Conservation (phyloP, 768 basidiomycete species). For the Gelatoporia subvermispora region DNA sequence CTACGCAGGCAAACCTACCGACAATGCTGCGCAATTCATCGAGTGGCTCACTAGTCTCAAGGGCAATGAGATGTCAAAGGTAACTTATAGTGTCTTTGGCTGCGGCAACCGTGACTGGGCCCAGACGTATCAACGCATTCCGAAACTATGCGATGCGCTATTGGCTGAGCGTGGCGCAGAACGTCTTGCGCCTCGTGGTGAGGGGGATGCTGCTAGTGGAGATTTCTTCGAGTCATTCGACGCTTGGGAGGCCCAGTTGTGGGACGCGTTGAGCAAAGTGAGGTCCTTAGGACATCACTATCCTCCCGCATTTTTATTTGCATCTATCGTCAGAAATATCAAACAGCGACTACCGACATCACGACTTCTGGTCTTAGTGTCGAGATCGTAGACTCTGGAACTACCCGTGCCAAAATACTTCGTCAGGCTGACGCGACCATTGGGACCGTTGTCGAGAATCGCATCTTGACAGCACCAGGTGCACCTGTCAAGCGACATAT, state of each 20-base stretch:
- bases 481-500: slow-evolving; percentile 38
- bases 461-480: slow-evolving; percentile 31
- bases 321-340: slow-evolving; percentile 27
- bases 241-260: slow-evolving; percentile 33
- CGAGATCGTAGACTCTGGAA: slow-evolving; percentile 28
- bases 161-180: slow-evolving; percentile 30
- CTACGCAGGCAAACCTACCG: slow-evolving; percentile 38
- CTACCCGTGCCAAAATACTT: slow-evolving; percentile 29
- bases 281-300: not conserved
- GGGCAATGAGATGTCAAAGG: slow-evolving; percentile 21
- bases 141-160: slow-evolving; percentile 33
- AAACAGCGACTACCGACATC: slow-evolving; percentile 23
- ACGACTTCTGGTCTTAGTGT: slow-evolving; percentile 20
- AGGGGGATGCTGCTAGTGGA: slow-evolving; percentile 35
- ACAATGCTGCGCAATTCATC: slow-evolving; percentile 42
- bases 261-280: slow-evolving; percentile 32
- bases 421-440: slow-evolving; percentile 33
- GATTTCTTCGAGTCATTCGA: slow-evolving; percentile 42
- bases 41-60: slow-evolving; percentile 33
- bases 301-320: no score
- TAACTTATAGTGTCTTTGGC: slow-evolving; percentile 43
- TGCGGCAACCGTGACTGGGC: slow-evolving; percentile 48
- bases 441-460: slow-evolving; percentile 36
- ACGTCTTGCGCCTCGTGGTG: slow-evolving; percentile 33
- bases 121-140: slow-evolving; percentile 42